Evolutionary conservation across 208 protist genomes (phyloP), one percentile per base, ranked within the genome.

Genomic region (Tetramitus jugosus): DNA sequence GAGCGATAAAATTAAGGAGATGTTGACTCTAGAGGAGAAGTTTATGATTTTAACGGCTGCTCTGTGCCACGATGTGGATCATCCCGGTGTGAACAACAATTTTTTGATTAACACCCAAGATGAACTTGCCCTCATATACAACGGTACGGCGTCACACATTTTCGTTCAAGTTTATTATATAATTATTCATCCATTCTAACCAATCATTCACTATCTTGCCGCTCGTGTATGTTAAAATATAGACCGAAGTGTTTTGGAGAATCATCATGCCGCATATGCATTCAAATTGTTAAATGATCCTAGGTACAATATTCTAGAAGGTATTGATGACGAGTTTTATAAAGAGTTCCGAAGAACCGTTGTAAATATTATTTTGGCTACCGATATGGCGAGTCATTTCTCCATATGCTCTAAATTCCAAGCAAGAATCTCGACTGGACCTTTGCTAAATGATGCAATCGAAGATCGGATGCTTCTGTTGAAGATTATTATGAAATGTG

Each of bases 241-340:
- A n/a, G n/a, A n/a, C n/a, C 83, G 85, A 26, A 95, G 91, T 65
- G 93, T 97, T 29, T 87, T 98, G 23, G 94, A 98, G 80, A 96
- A 95, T 76, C 79, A 93, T 77, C 94, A 98, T 83, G 84, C 92
- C n/a, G 85, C 87, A 75, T 89, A 83, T 76, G 81, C 93, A 53
- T 97, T 95, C 82, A 85, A 90, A 80, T 80, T 96, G 13, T 91
- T 97, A 85, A 88, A 91, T 76, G 89, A 93, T 61, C 83, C 88
- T 6, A 52, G 72, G 17, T 88, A 88, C 76, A 88, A 96, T 80
- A 90, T 96, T 69, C 83, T 96, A 35, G 79, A 76, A n/a, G 84
- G 69, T 26, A n/a, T 83, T 1, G 40, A 2, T 29, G 56, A 71
- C 3, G 79, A 76, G 20, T 20, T 81, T 31, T 78, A 60, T 14